These are phyloP conservation scores for Alternaria hordeiaustralica DNA, from an alignment of 2,329 filamentous ascomycete species.

Conservation along the genomic window DNA sequence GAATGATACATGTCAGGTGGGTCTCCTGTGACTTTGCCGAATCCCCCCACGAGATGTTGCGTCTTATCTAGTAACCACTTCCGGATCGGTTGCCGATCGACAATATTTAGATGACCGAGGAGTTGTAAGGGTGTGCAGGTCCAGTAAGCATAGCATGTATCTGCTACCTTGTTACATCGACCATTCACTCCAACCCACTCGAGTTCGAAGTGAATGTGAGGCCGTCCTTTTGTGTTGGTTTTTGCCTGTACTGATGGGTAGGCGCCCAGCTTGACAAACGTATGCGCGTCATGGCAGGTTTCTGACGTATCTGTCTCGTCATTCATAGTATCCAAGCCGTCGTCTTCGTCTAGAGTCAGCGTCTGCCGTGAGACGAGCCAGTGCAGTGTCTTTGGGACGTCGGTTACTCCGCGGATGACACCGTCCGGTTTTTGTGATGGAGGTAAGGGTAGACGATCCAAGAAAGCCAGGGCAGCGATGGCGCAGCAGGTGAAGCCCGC, in stretches of 20 bases:
- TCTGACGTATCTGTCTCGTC: conserved; percentile 49
- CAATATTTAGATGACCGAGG: conserved; percentile 57
- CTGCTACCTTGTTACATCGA: conserved; percentile 85
- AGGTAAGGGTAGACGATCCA: conserved; percentile 64
- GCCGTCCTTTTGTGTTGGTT: conserved; percentile 54
- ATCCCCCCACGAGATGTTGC: conserved; percentile 75
- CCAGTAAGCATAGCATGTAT: conserved; percentile 98
- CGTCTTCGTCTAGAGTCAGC: conserved; percentile 51
- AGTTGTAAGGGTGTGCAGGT: conserved; percentile 67
- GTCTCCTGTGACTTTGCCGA: conserved; percentile 55
- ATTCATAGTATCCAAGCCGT: conserved; percentile 46
- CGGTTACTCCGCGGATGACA: conserved; percentile 42
- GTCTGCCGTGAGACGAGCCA: conserved; percentile 59
- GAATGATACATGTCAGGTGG: conserved; percentile 79
- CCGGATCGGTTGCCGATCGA: conserved; percentile 68
- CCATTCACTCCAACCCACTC: conserved; percentile 82
- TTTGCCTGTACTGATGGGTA: conserved; percentile 37
- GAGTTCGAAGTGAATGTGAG: conserved; percentile 65
- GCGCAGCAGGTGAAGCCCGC: conserved; percentile 92
- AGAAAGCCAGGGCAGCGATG: conserved; percentile 75
- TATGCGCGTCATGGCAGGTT: conserved; percentile 50
- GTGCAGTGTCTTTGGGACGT: conserved; percentile 49
- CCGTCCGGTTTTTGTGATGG: conserved; percentile 32
- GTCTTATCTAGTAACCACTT: conserved; percentile 84
- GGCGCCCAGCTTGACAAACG: conserved; percentile 44